phyloP scores from a whole-genome alignment of 345 rosid species.

The Gossypium sturtianum region DNA sequence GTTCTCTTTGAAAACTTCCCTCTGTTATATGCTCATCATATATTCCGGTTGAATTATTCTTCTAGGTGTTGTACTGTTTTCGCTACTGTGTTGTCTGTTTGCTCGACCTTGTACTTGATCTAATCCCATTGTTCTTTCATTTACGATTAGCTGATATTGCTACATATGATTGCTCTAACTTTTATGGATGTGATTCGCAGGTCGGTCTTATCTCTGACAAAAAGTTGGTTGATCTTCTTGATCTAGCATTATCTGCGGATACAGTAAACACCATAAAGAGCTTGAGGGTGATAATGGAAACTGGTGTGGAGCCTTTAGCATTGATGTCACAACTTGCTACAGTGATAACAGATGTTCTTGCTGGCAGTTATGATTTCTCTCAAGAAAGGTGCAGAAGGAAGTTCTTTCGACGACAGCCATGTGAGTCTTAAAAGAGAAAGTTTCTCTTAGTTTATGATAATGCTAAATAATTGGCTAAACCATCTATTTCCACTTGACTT shows the following conservation, averaged over 20 bases:
- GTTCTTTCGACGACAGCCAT: constrained; percentile 71
- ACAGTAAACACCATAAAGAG: constrained; percentile 95
- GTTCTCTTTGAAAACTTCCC: too few relatives aligned
- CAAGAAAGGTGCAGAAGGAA: constrained; percentile 66
- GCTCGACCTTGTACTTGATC: neutral
- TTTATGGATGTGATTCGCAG: constrained; percentile 31
- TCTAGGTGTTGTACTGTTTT: neutral
- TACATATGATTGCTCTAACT: constrained; percentile 18
- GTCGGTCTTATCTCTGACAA: constrained; percentile 95
- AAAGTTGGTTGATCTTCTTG: constrained; percentile 96
- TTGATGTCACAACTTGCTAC: constrained; percentile 99
- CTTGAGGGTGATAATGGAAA: constrained; percentile 84
- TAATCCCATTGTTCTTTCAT: neutral
- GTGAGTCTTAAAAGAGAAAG: constrained; percentile 38
- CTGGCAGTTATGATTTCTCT: constrained; percentile 79
- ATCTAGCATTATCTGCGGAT: constrained; percentile 96
- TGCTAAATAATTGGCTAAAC: neutral
- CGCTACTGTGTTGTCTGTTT: neutral
- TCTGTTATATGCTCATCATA: neutral
- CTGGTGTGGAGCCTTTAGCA: constrained; percentile 87
- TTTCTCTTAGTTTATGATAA: neutral
- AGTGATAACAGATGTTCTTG: constrained; percentile 87
- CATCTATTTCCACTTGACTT: neutral
- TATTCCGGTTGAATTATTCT: neutral
- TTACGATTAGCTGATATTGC: neutral